phyloP scores from a whole-genome alignment of 306 rosid genomes.

The Glycine tomentella region DNA sequence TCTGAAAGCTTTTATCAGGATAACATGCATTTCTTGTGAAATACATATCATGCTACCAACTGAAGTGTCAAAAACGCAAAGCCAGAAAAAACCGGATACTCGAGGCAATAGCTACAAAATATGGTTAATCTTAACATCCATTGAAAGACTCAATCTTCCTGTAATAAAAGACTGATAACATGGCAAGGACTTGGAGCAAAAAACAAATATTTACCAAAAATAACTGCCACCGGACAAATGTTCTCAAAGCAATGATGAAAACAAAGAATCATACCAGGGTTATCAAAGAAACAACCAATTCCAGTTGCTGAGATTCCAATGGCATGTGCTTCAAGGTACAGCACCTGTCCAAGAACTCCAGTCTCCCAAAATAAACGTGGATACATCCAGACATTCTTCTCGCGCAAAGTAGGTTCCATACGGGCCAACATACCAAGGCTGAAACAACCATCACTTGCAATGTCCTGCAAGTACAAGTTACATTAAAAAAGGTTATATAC shows the following conservation, averaged over 20 bases:
- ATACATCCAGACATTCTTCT: constrained; percentile 79
- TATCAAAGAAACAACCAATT: constrained; percentile 97
- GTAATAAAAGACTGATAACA: too few relatives aligned
- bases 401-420: constrained; percentile 66
- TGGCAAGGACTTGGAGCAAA: neutral
- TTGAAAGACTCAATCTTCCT: too few relatives aligned
- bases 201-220: neutral
- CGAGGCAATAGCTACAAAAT: too few relatives aligned
- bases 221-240: constrained; percentile 34
- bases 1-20: too few relatives aligned
- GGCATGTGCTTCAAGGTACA: constrained; percentile 96
- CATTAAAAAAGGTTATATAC: constrained; percentile 31
- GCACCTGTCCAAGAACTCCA: constrained; percentile 94
- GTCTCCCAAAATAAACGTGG: constrained; percentile 99
- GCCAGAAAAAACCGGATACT: too few relatives aligned
- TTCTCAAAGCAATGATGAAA: constrained; percentile 21
- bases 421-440: constrained; percentile 96
- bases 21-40: too few relatives aligned
- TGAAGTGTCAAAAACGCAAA: too few relatives aligned
- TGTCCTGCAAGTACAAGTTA: constrained; percentile 64
- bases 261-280: constrained; percentile 68
- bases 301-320: constrained; percentile 94
- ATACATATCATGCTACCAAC: too few relatives aligned
- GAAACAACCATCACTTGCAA: constrained; percentile 94
- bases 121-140: too few relatives aligned